These are phyloP conservation scores for Guyanaporus albipodus DNA, from an alignment of 768 basidiomycete species.

Conservation along the genomic window DNA sequence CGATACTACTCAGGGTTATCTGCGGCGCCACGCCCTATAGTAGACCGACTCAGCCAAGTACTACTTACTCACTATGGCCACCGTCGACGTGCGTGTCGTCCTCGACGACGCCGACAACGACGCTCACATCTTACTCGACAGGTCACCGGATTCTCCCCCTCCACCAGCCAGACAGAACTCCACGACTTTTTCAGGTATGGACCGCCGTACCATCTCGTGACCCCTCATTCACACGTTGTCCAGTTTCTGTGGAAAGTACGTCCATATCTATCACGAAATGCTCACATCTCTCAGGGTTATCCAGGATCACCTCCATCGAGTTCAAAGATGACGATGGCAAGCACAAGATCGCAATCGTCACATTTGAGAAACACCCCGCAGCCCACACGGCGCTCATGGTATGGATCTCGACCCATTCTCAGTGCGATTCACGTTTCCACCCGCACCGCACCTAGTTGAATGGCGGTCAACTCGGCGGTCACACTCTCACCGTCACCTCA, in stretches of 20 bases:
- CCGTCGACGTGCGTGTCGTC: conserved; percentile 35
- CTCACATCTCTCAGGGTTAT: background rate
- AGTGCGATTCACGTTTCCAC: background rate
- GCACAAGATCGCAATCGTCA: conserved; percentile 57
- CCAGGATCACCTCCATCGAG: conserved; percentile 67
- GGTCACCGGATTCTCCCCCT: conserved; percentile 69
- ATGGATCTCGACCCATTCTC: background rate
- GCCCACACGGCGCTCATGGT: conserved; percentile 87
- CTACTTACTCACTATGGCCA: conserved; percentile 16
- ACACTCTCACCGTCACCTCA: conserved; percentile 65
- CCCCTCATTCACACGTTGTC: background rate
- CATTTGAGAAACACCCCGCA: conserved; percentile 80
- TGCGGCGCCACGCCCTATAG: no score
- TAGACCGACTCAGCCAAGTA: background rate
- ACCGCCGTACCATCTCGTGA: background rate
- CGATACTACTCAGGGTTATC: no score
- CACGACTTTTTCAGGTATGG: conserved; percentile 78
- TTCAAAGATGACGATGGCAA: conserved; percentile 39
- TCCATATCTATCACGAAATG: background rate
- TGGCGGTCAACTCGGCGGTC: conserved; percentile 73
- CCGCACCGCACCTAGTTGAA: conserved; percentile 46
- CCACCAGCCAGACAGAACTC: conserved; percentile 64
- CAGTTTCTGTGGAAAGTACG: conserved; percentile 87
- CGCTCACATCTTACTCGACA: conserved; percentile 24
- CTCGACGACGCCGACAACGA: background rate